These are phyloP conservation scores for Metahyphopichia silvanorum DNA, from an alignment of 805 yeast species.

Conservation along the genomic window DNA sequence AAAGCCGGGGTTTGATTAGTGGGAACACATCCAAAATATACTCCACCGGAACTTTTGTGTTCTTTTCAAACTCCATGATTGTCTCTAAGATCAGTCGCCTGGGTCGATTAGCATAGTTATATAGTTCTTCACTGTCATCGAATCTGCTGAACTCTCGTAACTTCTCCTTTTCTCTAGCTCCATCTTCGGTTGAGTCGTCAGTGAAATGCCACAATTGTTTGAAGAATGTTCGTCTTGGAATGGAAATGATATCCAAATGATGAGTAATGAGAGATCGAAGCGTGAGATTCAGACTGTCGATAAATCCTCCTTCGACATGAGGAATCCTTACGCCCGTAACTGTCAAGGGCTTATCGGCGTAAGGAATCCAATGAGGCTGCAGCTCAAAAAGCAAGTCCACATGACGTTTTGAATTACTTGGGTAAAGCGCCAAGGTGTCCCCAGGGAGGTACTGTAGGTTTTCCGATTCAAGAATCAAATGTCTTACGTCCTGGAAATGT, in stretches of 20 bases:
- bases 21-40: slow-evolving; percentile 80
- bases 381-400: slow-evolving; percentile 63
- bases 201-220: slow-evolving; percentile 66
- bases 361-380: slow-evolving; percentile 66
- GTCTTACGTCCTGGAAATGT: slow-evolving; percentile 91
- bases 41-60: slow-evolving; percentile 68
- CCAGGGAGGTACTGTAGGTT: slow-evolving; percentile 60
- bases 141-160: slow-evolving; percentile 68
- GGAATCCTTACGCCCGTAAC: slow-evolving; percentile 37
- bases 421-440: slow-evolving; percentile 75
- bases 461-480: slow-evolving; percentile 42
- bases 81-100: slow-evolving; percentile 84
- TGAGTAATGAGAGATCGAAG: slow-evolving; percentile 68
- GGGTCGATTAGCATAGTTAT: slow-evolving; percentile 91
- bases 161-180: slow-evolving; percentile 71
- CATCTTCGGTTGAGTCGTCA: slow-evolving; percentile 46
- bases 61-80: slow-evolving; percentile 72
- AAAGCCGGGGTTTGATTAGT: slow-evolving; percentile 71
- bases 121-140: slow-evolving; percentile 77
- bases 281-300: slow-evolving; percentile 50
- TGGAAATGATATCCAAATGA: slow-evolving; percentile 77
- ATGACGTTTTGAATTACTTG: slow-evolving; percentile 60
- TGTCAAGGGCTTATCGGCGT: slow-evolving; percentile 59
- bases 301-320: slow-evolving; percentile 56
- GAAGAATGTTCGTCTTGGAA: slow-evolving; percentile 85